Evolutionary conservation across 2,329 filamentous ascomycete species (phyloP).

Genomic region (Magnaporthales sp.): DNA sequence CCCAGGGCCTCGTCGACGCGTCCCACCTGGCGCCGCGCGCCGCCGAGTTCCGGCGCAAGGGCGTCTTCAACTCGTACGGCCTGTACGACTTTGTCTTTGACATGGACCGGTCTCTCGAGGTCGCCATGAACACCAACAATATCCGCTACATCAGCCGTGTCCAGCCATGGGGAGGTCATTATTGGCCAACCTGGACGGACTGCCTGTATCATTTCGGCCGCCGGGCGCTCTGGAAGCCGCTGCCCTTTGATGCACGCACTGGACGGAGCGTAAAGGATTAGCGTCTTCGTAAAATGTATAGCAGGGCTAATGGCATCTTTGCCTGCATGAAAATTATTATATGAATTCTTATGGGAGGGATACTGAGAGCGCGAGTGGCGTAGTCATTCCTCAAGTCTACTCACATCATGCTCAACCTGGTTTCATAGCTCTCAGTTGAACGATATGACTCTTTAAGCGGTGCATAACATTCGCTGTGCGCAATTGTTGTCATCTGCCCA

Average conservation of each 20-base stretch:
- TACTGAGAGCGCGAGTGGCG: not conserved
- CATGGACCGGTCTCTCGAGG: slow-evolving; percentile 14
- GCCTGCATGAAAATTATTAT: not conserved
- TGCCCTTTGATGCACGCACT: slow-evolving; percentile 10
- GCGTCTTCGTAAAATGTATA: too few species aligned
- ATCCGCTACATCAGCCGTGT: slow-evolving; percentile 14
- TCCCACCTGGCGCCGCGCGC: slow-evolving; percentile 12
- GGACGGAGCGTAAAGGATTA: not conserved
- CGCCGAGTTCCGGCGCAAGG: slow-evolving; percentile 13
- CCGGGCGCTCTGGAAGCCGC: slow-evolving; percentile 18
- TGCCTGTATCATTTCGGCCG: slow-evolving; percentile 19
- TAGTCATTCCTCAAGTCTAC: not conserved
- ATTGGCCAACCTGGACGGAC: slow-evolving; percentile 21
- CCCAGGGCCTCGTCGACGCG: slow-evolving; percentile 7
- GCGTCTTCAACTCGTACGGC: slow-evolving; percentile 18
- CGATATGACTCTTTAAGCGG: not conserved
- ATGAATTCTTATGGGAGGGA: too few species aligned
- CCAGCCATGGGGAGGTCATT: slow-evolving; percentile 18
- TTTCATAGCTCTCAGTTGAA: not conserved
- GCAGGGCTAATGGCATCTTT: not conserved
- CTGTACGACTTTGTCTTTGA: slow-evolving; percentile 19
- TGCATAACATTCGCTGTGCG: not conserved
- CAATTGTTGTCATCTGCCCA: too few species aligned
- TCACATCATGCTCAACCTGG: not conserved
- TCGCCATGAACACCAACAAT: slow-evolving; percentile 11